Evolutionary conservation across 495 filamentous ascomycete genomes (phyloP).

Genomic region (Hypoxylon fuscum): DNA sequence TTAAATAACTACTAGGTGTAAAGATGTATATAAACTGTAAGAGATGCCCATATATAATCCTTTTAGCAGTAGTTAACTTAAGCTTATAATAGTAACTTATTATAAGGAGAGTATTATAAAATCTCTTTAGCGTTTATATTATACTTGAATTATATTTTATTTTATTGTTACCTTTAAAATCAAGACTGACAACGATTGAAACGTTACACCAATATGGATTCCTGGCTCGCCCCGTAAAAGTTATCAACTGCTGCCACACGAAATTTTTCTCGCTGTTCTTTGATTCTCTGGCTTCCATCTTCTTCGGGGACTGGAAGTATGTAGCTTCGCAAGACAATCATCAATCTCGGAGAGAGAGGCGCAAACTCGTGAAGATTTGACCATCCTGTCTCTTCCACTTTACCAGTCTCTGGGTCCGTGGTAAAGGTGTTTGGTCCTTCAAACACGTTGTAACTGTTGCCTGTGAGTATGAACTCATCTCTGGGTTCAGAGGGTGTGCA

Average conservation of each 20-base stretch:
- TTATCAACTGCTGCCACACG: conserved; percentile 17
- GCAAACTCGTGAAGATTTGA: conserved; percentile 54
- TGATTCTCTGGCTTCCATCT: conserved; percentile 17
- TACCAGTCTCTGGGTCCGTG: conserved; percentile 36
- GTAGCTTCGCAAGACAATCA: conserved; percentile 55
- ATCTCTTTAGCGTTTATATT: no score
- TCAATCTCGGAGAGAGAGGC: conserved; percentile 59
- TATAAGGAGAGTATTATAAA: no score
- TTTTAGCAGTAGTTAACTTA: no score
- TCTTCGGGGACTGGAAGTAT: conserved; percentile 38
- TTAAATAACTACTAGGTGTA: no score
- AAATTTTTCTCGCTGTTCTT: not conserved
- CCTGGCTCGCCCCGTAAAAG: not conserved
- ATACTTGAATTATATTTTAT: no score
- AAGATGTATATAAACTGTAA: no score
- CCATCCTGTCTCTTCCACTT: not conserved
- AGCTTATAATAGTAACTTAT: no score
- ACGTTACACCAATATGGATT: not conserved
- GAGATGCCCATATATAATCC: no score
- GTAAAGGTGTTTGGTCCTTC: conserved; percentile 54
- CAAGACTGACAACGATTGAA: no score
- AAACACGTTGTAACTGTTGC: conserved; percentile 55
- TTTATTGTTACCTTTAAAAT: no score
- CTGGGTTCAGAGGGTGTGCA: conserved; percentile 49
- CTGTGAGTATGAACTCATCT: conserved; percentile 62